Evolutionary conservation across 495 filamentous ascomycete genomes (phyloP), one percentile per base, ranked within the genome.

Genomic region (Xylaria sp.): DNA sequence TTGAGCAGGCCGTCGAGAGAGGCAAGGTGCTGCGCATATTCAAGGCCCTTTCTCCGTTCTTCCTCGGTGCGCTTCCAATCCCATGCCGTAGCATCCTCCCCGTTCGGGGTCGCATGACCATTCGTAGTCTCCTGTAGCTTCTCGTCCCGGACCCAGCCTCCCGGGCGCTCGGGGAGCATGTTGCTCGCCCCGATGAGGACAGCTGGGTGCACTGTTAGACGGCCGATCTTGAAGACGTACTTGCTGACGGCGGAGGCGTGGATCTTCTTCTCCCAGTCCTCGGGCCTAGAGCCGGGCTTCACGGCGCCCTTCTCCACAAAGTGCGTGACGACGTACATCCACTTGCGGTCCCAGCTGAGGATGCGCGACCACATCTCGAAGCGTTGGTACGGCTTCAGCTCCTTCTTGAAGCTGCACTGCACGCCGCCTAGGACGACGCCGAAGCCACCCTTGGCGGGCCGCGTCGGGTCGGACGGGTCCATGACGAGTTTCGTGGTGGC

Each of bases 191-290:
- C 81, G 17, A 98, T 82, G 15, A 96, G 85, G 40, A 92, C 82
- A 78, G 95, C 93, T 8, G 95, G 93, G 46, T 93, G 87, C 8
- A 98, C 87, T 8, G 95, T 99, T 72, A 95, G 81, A 21, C 96
- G 84, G 0, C 94, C 95, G 75, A 92, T 88, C 80, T 90, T 90
- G 50, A 88, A 79, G 5, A 89, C 88, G 74, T 90, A 90, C 72
- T 88, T 86, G 62, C 84, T 82, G 33, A 90, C 77, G 14, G 83
- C 84, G 5, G 82, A 86, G 40, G 87, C 87, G 71, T 83, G 86
- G 37, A 90, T 84, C 43, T 80, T 77, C 70, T 77, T 79, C 74
- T 80, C 77, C 74, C 73, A 78, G 19, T 74, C 74, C 26, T 73
- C 59, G 14, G 83, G 79, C 44, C 71, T 67, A 14, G 69, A 70